These are phyloP conservation scores for Rhynchospora pubera DNA, from an alignment of 176 grass and related monocot genomes.

Conservation along the genomic window DNA sequence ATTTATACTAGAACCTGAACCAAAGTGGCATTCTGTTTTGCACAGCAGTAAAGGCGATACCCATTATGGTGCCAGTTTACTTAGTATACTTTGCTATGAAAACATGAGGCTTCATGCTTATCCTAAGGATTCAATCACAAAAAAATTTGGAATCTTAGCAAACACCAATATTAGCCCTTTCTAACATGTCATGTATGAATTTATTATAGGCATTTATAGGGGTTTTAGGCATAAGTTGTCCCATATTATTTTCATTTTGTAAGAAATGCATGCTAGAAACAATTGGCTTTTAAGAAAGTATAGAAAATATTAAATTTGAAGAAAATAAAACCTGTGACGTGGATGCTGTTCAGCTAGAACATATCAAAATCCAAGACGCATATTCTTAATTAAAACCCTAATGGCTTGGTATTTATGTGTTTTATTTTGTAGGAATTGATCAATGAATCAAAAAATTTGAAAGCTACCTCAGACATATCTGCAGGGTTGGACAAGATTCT, in stretches of 20 bases:
- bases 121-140: neutral
- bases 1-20: neutral
- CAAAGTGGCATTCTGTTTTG: neutral
- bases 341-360: neutral
- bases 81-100: neutral
- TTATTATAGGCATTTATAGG: neutral
- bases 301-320: neutral
- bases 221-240: neutral
- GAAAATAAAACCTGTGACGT: neutral
- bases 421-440: conserved; percentile 57
- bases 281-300: neutral
- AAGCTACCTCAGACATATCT: conserved; percentile 45
- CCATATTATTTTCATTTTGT: neutral
- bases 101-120: neutral
- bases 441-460: conserved; percentile 39
- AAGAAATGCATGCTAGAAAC: neutral
- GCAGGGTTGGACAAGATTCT: conserved; percentile 50
- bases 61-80: neutral
- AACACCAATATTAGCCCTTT: neutral
- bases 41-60: neutral
- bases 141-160: neutral
- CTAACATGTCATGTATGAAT: neutral
- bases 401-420: neutral
- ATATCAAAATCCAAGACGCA: conserved; percentile 1
- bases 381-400: neutral